phyloP scores from a whole-genome alignment of 176 grass and related monocot species.

The Coix lacrymajobi region DNA sequence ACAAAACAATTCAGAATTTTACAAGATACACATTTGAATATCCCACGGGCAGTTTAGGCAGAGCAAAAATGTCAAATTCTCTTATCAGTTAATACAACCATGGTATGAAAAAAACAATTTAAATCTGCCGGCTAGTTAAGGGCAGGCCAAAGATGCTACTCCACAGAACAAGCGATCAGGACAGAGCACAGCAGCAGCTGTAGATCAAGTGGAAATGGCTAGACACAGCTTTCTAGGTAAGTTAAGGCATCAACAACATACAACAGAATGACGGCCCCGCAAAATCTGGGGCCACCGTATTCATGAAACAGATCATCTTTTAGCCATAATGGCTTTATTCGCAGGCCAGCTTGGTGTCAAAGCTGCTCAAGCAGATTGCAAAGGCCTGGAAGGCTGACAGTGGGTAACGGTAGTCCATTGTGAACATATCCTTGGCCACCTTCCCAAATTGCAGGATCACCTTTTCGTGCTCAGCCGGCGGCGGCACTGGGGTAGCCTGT shows the following conservation, averaged over 20 bases:
- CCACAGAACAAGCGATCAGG: not conserved
- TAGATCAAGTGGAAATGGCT: constrained; percentile 26
- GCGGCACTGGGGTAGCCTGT: constrained; percentile 21
- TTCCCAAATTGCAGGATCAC: constrained; percentile 81
- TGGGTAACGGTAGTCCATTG: constrained; percentile 78
- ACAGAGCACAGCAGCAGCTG: constrained; percentile 29
- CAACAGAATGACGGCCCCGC: constrained; percentile 29
- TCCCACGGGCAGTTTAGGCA: not conserved
- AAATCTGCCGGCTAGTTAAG: constrained; percentile 37
- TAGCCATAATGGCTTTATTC: constrained; percentile 29
- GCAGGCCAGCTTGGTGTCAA: constrained; percentile 80
- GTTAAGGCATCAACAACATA: constrained; percentile 43
- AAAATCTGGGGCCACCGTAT: constrained; percentile 10
- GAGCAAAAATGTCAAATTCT: constrained; percentile 8
- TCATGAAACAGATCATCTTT: constrained; percentile 3
- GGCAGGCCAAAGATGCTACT: constrained; percentile 20
- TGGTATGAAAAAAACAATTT: constrained; percentile 12
- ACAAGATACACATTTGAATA: not conserved
- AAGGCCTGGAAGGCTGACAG: constrained; percentile 81
- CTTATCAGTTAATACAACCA: constrained; percentile 14
- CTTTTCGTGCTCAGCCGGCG: constrained; percentile 55
- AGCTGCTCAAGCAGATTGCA: constrained; percentile 79
- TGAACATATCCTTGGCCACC: constrained; percentile 78
- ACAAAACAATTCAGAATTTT: not conserved
- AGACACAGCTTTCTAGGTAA: constrained; percentile 29